Evolutionary conservation across 306 rosid species (phyloP).

Genomic region (Pterocarpus macrocarpus): DNA sequence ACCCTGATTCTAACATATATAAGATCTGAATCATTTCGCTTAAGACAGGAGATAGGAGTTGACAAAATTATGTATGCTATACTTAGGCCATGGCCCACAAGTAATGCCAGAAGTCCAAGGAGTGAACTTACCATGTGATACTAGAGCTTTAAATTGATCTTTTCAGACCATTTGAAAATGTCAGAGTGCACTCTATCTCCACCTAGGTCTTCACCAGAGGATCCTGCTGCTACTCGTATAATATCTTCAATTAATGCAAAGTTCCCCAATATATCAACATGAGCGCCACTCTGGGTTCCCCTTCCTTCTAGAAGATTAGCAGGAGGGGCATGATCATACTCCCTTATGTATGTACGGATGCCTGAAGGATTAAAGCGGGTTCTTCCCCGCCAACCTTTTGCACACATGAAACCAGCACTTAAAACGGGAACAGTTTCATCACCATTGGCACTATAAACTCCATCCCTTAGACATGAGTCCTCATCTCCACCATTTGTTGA

Average conservation of each 20-base stretch:
- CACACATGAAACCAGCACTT: conserved; percentile 89
- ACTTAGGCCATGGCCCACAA: background rate
- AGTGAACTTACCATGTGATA: conserved; percentile 57
- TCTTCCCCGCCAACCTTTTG: conserved; percentile 85
- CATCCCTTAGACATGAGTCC: conserved; percentile 72
- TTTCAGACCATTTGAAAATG: conserved; percentile 76
- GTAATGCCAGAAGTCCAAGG: conserved; percentile 27
- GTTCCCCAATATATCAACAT: conserved; percentile 88
- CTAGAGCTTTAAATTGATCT: conserved; percentile 65
- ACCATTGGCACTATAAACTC: conserved; percentile 71
- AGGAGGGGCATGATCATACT: conserved; percentile 88
- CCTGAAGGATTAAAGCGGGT: conserved; percentile 88
- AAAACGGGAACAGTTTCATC: conserved; percentile 91
- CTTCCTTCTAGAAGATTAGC: conserved; percentile 89
- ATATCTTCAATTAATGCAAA: conserved; percentile 85
- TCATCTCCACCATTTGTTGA: conserved; percentile 71
- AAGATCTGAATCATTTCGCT: too few species aligned
- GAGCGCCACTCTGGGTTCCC: conserved; percentile 89
- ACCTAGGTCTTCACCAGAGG: conserved; percentile 79
- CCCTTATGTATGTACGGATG: conserved; percentile 69
- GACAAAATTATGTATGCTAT: background rate
- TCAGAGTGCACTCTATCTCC: conserved; percentile 77
- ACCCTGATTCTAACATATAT: background rate
- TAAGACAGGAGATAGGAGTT: too few species aligned
- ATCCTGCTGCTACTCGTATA: conserved; percentile 84